Conservation (phyloP, 1,284 basidiomycete species). For the Ceratobasidium sp. region DNA sequence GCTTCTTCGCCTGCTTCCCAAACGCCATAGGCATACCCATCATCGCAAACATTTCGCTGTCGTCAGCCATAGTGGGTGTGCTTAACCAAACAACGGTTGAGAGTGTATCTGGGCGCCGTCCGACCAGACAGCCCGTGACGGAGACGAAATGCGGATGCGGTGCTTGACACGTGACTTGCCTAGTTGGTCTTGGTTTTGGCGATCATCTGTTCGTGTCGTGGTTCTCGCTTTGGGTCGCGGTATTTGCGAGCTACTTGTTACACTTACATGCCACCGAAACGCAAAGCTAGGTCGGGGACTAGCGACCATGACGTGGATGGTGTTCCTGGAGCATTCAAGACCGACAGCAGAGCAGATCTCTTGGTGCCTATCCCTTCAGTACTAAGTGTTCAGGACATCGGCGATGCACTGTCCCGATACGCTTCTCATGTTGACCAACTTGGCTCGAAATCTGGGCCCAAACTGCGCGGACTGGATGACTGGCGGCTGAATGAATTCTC, state of each 20-base stretch:
- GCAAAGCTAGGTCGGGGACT: neutral
- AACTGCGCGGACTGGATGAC: slow-evolving; percentile 32
- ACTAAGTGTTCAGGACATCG: slow-evolving; percentile 22
- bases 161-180: slow-evolving; percentile 33
- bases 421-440: slow-evolving; percentile 6
- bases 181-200: slow-evolving; percentile 20
- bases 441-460: slow-evolving; percentile 15
- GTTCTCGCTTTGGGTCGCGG: slow-evolving; percentile 16
- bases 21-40: slow-evolving; percentile 77
- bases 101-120: slow-evolving; percentile 4
- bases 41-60: slow-evolving; percentile 74
- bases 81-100: neutral
- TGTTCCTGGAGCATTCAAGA: neutral
- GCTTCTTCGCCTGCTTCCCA: slow-evolving; percentile 74
- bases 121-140: slow-evolving; percentile 7
- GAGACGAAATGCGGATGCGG: slow-evolving; percentile 12
- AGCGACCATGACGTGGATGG: neutral
- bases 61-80: slow-evolving; percentile 52
- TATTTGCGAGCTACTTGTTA: neutral
- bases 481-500: slow-evolving; percentile 30
- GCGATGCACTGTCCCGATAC: slow-evolving; percentile 28
- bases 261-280: slow-evolving; percentile 31
- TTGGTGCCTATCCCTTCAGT: slow-evolving; percentile 1
- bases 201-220: slow-evolving; percentile 1
- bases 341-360: neutral